Base-by-base conservation (phyloP, 768 basidiomycete species). In the Leccinellum luteum region DNA sequence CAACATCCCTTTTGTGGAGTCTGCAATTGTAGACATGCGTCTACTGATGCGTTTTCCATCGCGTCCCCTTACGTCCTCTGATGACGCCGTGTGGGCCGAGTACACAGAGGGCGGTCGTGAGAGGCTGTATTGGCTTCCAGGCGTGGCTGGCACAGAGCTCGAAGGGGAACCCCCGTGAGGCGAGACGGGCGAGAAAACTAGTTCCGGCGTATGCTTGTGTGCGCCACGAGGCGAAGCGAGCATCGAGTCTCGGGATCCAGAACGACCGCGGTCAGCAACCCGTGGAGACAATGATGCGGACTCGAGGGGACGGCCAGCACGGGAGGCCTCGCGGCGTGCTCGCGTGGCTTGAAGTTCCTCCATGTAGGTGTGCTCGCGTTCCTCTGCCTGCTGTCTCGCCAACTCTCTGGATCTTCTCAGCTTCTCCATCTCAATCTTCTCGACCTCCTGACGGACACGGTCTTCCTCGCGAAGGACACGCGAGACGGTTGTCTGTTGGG, bases 271-370 rank as follows among this genome's bases (percentile, higher is more conserved):
- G 57, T 69, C 69, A 43, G 60, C 30, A 35, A 58, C 44, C 51
- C 66, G 60, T 51, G 67, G 55, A 38, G 60, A 62, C 38, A 64
- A 56, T 50, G 69, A 58, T 12, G 50, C 51, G 43, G 68, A 56
- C 57, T 70, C 65, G 15, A 67, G 56, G 34, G 64, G 48, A 52
- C 72, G 66, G 32, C 85, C 85, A 32, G 75, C 76, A 65, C 85
- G 80, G 54, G 76, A 72, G 3, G 77, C 73, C 65, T 90, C 88
- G 59, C 86, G 81, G 63, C 89, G 75, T 43, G 75, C 59, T 61
- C 90, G 78, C 3, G 87, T 74, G 30, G 85, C 86, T 35, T 75
- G 76, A 17, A 91, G 76, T 68, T 85, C 82, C 50, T 87, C 86
- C 14, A 77, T 74, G 66, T 81, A 87, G 54, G 74, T 60, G 45